These are phyloP conservation scores for Carex littledalei DNA, from an alignment of 176 grass and related monocot species.

Conservation along the genomic window DNA sequence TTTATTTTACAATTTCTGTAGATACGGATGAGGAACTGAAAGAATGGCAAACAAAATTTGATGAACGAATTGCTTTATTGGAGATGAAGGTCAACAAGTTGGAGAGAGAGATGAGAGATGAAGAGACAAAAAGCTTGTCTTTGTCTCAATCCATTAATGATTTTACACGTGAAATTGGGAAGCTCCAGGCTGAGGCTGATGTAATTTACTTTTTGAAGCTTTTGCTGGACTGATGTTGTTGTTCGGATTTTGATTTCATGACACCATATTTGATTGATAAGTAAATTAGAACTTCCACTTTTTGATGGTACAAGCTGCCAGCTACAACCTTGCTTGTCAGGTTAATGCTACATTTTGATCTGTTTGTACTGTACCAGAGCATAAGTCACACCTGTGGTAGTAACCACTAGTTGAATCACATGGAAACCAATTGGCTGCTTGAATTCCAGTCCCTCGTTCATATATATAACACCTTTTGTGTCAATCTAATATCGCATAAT, in stretches of 20 bases:
- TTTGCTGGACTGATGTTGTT: neutral
- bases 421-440: neutral
- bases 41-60: slow-evolving; percentile 97
- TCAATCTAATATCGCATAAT: neutral
- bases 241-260: neutral
- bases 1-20: slow-evolving; percentile 27
- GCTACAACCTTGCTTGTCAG: neutral
- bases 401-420: neutral
- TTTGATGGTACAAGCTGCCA: neutral
- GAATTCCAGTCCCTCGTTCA: neutral
- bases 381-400: neutral
- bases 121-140: slow-evolving; percentile 32
- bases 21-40: slow-evolving; percentile 91
- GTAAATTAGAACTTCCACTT: neutral
- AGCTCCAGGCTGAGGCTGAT: slow-evolving; percentile 86
- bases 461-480: neutral
- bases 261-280: neutral
- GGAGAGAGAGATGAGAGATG: slow-evolving; percentile 72
- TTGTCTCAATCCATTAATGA: slow-evolving; percentile 35
- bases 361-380: neutral
- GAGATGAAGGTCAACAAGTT: slow-evolving; percentile 75
- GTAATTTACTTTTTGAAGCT: slow-evolving; percentile 38
- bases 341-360: neutral
- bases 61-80: slow-evolving; percentile 71
- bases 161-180: slow-evolving; percentile 57